Evolutionary conservation across 148 eudicot genomes (phyloP), one percentile per base, ranked within the genome.

Genomic region (Fallopia convolvulus): DNA sequence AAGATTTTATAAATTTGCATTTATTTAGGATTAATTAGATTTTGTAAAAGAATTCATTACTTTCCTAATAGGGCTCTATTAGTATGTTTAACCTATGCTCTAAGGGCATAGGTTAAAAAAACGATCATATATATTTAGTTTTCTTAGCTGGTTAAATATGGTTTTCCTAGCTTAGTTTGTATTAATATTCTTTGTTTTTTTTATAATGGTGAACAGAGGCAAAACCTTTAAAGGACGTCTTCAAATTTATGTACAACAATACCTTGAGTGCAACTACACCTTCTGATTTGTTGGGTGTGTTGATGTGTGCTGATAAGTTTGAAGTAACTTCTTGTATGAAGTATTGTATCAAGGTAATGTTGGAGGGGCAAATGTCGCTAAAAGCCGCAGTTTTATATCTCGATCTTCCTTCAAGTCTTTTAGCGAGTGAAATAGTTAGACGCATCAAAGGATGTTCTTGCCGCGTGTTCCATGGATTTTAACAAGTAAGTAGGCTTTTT

Each of bases 311-410:
- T 0, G 95, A 89, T 79, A 91, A 87, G 75, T 89, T 87, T 82
- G 95, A 91, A 85, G 95, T 91, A 66, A 90, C 86, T 79, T 91
- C 91, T 14, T 89, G 95, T 68, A 86, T 91, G 95, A 81, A 88
- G 76, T 79, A 85, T 72, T 91, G 95, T 81, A 44, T 44, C 47
- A 44, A 44, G 87, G 92, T 70, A 82, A 88, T 84, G 33, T 77
- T 89, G 58, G 83, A 92, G 46, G 83, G 83, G 81, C 88, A 88
- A 23, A 87, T 89, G 95, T 85, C 88, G 63, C 91, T 92, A 1
- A 89, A 89, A 77, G 83, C 88, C 52, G 91, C 95, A 30, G 75
- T 91, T 46, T 80, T 89, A 5, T 89, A 87, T 74, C 78, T 91
- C 26, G 95, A 91, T 58, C 91, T 89, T 83, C 95, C 95, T 76